These are phyloP conservation scores for Xylariomycetidae sp. DNA, from an alignment of 2,329 filamentous ascomycete species.

Conservation along the genomic window DNA sequence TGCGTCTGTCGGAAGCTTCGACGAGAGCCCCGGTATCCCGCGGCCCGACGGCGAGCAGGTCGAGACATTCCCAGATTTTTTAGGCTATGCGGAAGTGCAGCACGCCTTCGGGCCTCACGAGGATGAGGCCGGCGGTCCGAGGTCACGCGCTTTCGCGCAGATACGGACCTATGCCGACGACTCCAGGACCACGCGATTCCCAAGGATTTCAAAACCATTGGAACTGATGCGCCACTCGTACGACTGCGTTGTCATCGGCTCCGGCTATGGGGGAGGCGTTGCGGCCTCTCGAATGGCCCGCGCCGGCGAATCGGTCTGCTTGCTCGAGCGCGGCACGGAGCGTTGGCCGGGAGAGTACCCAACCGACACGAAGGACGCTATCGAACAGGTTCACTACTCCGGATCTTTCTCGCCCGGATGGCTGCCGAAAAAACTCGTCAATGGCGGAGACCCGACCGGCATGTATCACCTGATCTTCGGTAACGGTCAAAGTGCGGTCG, in stretches of 20 bases:
- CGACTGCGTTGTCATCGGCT: conserved; percentile 64
- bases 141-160: conserved; percentile 25
- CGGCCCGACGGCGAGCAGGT: no score
- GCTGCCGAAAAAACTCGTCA: conserved; percentile 36
- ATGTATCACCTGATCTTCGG: conserved; percentile 61
- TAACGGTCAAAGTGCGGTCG: conserved; percentile 58
- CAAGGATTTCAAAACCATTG: conserved; percentile 52
- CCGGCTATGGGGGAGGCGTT: conserved; percentile 64
- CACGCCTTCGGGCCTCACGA: conserved; percentile 26
- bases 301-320: conserved; percentile 54
- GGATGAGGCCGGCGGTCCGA: conserved; percentile 28
- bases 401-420: conserved; percentile 45
- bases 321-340: conserved; percentile 62
- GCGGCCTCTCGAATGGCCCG: conserved; percentile 62
- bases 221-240: conserved; percentile 54
- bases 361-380: conserved; percentile 37
- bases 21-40: conserved; percentile 5
- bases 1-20: conserved; percentile 10
- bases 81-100: no score
- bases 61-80: no score
- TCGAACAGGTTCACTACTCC: conserved; percentile 51
- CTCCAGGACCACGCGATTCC: conserved; percentile 32
- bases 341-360: conserved; percentile 65
- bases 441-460: conserved; percentile 51
- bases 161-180: conserved; percentile 27